phyloP scores from a whole-genome alignment of 352 stramenopile species.

The Globisporangium nodosum region DNA sequence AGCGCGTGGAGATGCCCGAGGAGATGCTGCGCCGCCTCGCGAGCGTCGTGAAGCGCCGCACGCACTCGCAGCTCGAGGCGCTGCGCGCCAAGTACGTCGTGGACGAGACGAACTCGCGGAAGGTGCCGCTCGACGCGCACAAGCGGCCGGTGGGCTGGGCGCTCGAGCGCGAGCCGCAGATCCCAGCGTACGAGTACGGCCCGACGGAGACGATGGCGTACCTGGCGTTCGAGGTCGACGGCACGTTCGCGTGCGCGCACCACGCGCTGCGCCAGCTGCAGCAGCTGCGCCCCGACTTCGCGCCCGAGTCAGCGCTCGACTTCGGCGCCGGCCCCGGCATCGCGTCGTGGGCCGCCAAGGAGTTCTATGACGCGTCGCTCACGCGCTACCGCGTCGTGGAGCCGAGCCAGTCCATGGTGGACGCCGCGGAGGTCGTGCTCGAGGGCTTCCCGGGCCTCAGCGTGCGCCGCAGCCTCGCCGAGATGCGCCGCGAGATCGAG shows the following conservation, averaged over 20 bases:
- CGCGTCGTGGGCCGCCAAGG: conserved; percentile 68
- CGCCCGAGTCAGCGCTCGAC: conserved; percentile 64
- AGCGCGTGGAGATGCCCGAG: conserved; percentile 69
- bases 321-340: conserved; percentile 74
- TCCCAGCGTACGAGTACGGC: conserved; percentile 62
- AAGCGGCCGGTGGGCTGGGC: conserved; percentile 76
- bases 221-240: conserved; percentile 70
- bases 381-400: conserved; percentile 71
- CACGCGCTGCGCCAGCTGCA: conserved; percentile 67
- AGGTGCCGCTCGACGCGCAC: conserved; percentile 72
- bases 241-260: conserved; percentile 58
- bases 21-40: conserved; percentile 55
- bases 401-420: conserved; percentile 83
- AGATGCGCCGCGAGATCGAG: conserved; percentile 75
- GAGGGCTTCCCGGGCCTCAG: conserved; percentile 73
- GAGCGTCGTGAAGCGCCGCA: conserved; percentile 55
- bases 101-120: conserved; percentile 37
- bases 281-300: conserved; percentile 43
- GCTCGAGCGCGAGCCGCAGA: conserved; percentile 58
- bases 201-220: conserved; percentile 70
- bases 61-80: conserved; percentile 72
- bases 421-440: conserved; percentile 64
- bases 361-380: conserved; percentile 60
- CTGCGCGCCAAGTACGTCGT: conserved; percentile 52
- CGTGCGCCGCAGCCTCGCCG: conserved; percentile 57